Base-by-base conservation (phyloP, 495 filamentous ascomycete genomes). In the Aspergillus egyptiacus region DNA sequence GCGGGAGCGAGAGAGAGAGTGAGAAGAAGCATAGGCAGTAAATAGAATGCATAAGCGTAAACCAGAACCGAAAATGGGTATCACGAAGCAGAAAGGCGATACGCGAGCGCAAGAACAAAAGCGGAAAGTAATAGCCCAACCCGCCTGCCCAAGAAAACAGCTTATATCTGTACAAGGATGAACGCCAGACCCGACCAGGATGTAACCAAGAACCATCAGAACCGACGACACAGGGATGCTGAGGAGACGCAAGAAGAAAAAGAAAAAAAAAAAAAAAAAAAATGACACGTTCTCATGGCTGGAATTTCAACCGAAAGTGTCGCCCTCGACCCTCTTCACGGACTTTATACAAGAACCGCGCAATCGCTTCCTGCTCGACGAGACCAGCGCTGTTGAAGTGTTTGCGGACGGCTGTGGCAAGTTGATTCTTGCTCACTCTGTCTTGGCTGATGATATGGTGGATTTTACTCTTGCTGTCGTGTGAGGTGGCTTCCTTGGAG, bases 301-400 rank as follows among this genome's bases (percentile, higher is more conserved):
- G 69, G 51, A 75, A 75, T 45, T 70, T 53, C 55, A 75, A 36
- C 15, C 72, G 61, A 23, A 75, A 75, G 40, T 71, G 65, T 19
- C 68, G 56, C 22, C 71, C 71, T 30, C 67, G 54, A 25, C 69
- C 58, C 41, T 73, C 72, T 51, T 74, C 71, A n/a, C 72, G 70
- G 17, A 90, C 84, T 53, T 86, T 91, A 69, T 96, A 94, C 39
- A 93, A 59, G 60, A 95, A 86, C 54, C 89, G 82, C 15, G 90
- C 88, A 46, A 95, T 86, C 25, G 89, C 84, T 58, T 96, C 91
- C 54, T 83, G 89, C 66, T 96, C 91, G 44, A 82, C 83, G 10
- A 95, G 79, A 8, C 85, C 87, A 39, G 86, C 75, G 18, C 81
- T 83, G 60, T 95, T 95, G 66, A 96, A 95, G 63, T 95, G 87